These are phyloP conservation scores for Tetraselmis chui DNA, from an alignment of 139 green algal genomes.

Conservation along the genomic window DNA sequence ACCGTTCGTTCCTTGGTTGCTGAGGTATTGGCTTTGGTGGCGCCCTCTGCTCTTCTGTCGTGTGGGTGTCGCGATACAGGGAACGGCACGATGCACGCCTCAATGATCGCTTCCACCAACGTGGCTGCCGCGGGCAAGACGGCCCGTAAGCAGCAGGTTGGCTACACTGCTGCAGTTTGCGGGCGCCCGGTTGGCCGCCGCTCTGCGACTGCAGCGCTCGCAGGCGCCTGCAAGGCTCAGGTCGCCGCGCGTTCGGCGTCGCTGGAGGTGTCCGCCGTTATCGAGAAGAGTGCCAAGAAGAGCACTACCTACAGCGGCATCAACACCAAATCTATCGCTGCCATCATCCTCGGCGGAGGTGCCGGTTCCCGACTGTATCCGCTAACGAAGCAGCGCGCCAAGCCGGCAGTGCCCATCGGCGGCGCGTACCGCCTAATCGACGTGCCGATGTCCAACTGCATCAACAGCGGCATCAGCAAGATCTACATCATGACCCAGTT, in stretches of 20 bases:
- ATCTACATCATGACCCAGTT: slow-evolving; percentile 97
- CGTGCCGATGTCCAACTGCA: slow-evolving; percentile 99
- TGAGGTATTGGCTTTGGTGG: not conserved
- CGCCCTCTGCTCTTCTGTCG: not conserved
- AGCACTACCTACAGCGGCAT: not conserved
- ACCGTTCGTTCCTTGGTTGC: not conserved
- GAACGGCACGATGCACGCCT: not conserved
- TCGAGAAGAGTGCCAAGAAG: not conserved
- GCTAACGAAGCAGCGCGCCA: slow-evolving; percentile 85
- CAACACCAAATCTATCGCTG: slow-evolving; percentile 23
- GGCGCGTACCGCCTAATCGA: slow-evolving; percentile 98
- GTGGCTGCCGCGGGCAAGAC: too few relatives aligned
- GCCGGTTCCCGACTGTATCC: slow-evolving; percentile 87
- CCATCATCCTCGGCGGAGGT: slow-evolving; percentile 88
- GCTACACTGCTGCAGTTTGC: not conserved
- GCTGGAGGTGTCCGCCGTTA: not conserved
- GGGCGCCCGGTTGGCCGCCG: not conserved
- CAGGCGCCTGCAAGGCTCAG: not conserved
- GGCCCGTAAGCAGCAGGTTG: not conserved
- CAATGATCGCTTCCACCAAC: not conserved
- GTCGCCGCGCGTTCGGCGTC: too few relatives aligned
- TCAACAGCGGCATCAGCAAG: slow-evolving; percentile 95
- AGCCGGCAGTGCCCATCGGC: slow-evolving; percentile 96
- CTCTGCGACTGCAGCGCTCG: not conserved
- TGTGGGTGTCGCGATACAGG: not conserved